Evolutionary conservation across 1,139 yeast genomes (phyloP), one percentile per base, ranked within the genome.

Genomic region (Debaryomyces sp.): DNA sequence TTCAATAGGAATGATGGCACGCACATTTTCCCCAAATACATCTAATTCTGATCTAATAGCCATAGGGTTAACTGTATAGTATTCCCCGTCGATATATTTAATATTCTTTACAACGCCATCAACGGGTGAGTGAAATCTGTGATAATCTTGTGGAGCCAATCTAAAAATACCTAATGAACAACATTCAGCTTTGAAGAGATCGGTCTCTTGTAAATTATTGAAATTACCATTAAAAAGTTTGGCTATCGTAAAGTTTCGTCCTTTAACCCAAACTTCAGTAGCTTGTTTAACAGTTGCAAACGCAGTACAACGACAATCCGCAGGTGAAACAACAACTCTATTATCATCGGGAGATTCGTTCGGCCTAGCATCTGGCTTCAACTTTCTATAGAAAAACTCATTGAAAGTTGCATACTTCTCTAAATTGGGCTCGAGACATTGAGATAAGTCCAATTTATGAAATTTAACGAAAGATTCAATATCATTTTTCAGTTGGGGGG

Each of bases 31-130:
- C 5, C 98, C 97, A 69, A 84, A 94, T 1, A 94, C 98, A 66
- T 94, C 98, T 47, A 94, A 66, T 38, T 84, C 82, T 1, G 96
- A 88, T 50, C 98, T 71, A 41, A 94, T 81, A 0, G 98, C 98
- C 97, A 94, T 94, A 1, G 98, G 98, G 60, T 94, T 94, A 10
- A 94, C 99, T 0, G 98, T 94, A 63, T 90, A 94, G 64, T 94
- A 94, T 59, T 91, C 96, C 0, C 98, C 99, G 39, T 82, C 87
- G 40, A 94, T 87, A 53, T 74, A 77, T 49, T 77, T 77, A 26
- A 95, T 85, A 50, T 80, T 73, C 0, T 87, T 88, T 37, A 94
- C 68, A 0, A 63, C 64, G 1, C 97, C 98, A 51, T 80, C 80
- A 1, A 92, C 92, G 0, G 98, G 97, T 12, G 84, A 78, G 64